Base-by-base conservation (phyloP, 2,329 filamentous ascomycete species). In the Talaromyces sp. region DNA sequence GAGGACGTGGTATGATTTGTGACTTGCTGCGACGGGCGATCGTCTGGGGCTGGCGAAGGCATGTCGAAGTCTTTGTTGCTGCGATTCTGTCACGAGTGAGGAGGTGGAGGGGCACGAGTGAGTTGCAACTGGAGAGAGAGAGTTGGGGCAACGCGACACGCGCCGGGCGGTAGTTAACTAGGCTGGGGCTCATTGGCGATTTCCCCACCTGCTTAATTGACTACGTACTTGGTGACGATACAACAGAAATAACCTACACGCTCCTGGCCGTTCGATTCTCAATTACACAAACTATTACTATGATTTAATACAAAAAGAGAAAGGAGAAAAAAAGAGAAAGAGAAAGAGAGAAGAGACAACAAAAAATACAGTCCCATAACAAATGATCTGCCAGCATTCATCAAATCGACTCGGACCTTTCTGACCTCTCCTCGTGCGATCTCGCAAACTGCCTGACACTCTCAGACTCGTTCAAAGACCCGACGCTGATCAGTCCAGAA, bases 1-100 rank as follows among this genome's bases (percentile, higher is more conserved):
- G 83, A 84, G 3, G 81, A 13, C 58, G 65, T 63, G 56, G 53
- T 56, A 43, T 21, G 3, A 32, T 55, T 59, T 59, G 38, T 52
- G 56, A 46, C 27, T 5, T 31, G 59, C 27, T 49, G 27, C 13
- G 56, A 11, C 58, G 19, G 52, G 21, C 55, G 24, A 17, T 54
- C 56, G 49, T 29, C 31, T 17, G 35, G 29, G n/a, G 35, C n/a
- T 19, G 43, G 43, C 21, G 43, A 46, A 46, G 19, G 19, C 21
- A 46, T 46, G 4, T 24, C 3, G 43, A 24, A 46, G 11, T 13
- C 21, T 24, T 46, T 24, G 9, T 19, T 46, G 21, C 8, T 46
- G 11, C 32, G 32, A 4, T 46, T 24, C 17, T 19, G 4, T 24
- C 19, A 19, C 11, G 41, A 13, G 41, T 21, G 8, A 13, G 19